Evolutionary conservation across 176 grass and related monocot species (phyloP), one percentile per base, ranked within the genome.

Genomic region (Aegilops bicornis): DNA sequence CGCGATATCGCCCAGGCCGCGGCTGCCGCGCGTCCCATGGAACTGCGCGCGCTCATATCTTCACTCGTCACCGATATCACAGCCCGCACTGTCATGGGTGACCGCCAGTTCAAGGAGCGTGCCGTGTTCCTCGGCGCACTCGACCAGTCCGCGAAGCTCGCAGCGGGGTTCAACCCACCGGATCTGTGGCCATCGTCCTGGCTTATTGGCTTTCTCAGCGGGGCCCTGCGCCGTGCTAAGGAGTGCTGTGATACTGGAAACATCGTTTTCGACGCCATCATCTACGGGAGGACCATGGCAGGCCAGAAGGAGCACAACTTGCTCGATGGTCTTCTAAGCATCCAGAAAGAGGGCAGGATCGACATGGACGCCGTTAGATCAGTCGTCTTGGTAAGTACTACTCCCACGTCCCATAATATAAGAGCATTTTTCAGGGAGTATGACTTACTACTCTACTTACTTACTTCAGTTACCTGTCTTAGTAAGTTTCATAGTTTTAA

Each of bases 271-370:
- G 85, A 91, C 58, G 79, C 66, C 65, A 77, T 81, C 1, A 82
- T 91, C 32, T 12, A 37, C 4, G 47, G 47, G 47, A 48, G 45
- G 79, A 84, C 64, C 86, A 85, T 14, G 24, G 73, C 39, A 52
- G 70, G 70, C 0, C 74, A 80, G 33, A 68, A 39, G 15, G 81
- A 67, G 25, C 81, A 48, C 47, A 48, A 87, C 75, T 32, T 88
- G 43, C 69, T 88, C 6, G 79, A 82, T 1, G 56, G 82, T 35
- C 89, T 91, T 12, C 59, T 91, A 22, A 91, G 56, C 43, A 76
- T 88, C 10, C 58, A 84, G 13, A 48, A 48, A 48, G 4, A 48
- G 47, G 47, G 47, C 14, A 48, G 47, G 47, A 48, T 48, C 35
- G 45, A 33, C 35, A 73, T 85, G 12, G 64, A 85, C 13, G 22